Evolutionary conservation across 2,329 filamentous ascomycete species (phyloP), one percentile per base, ranked within the genome.

Genomic region (Cladorrhinum sp.): DNA sequence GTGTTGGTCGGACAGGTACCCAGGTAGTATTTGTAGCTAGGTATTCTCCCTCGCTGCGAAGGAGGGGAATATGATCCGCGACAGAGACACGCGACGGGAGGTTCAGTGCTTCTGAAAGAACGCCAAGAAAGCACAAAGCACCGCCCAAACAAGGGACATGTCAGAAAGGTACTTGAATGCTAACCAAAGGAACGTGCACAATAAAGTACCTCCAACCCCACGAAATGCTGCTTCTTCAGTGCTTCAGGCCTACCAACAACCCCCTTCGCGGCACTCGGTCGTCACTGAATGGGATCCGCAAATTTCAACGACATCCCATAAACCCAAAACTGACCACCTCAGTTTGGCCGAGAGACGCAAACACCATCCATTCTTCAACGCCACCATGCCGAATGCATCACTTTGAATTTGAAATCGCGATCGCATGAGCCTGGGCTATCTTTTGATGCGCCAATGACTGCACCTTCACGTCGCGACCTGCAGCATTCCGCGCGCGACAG

Each of bases 401-500:
- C 71, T 71, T 65, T 78, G 71, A 78, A 64, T 66, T 64, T 66
- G 65, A 62, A 69, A 68, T 63, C 66, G 65, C 69, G 74, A 80
- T 82, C 79, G 79, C 79, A 73, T 77, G 65, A 64, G 62, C 60
- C 61, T 61, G 57, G 60, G 63, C 71, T 69, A 69, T 71, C 69
- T 66, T 72, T 77, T 72, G 66, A 76, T 78, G 76, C 73, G 72
- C 76, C 73, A 75, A 79, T 79, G 76, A 76, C 66, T 72, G 62
- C 70, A 61, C 67, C 70, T 72, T 69, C 73, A 72, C 76, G 72
- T 73, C 72, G 77, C 76, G 77, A 65, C 77, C 73, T 75, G 77
- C 77, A 73, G 65, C 64, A 72, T 70, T 73, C 73, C 73, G 77
- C 76, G 76, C 78, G 80, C 81, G 80, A 80, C 78, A 64, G 68